Percentiles rank a stretch among this genome's conserved stretches.
These are phyloP conservation scores for Laetiporus sulphureus DNA, from an alignment of 1,284 basidiomycete genomes.

Conservation along the genomic window DNA sequence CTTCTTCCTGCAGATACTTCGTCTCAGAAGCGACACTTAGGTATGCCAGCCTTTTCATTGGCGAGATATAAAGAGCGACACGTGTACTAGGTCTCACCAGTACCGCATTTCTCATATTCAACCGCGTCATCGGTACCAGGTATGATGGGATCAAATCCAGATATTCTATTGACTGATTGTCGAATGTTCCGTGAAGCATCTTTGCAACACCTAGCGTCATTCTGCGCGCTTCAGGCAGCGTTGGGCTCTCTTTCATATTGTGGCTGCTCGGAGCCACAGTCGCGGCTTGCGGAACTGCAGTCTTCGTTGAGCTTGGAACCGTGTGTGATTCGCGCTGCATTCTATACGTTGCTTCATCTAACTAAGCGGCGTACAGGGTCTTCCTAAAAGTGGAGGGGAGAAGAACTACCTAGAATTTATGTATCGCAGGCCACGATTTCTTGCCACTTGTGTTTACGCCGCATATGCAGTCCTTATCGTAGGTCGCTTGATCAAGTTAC, in stretches of 20 bases:
- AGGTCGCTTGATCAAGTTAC: conserved; percentile 16
- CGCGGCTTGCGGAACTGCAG: conserved; percentile 57
- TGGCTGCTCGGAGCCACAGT: conserved; percentile 65
- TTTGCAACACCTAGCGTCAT: conserved; percentile 71
- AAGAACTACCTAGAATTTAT: conserved; percentile 74
- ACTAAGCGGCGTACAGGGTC: conserved; percentile 35
- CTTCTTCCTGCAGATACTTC: not conserved
- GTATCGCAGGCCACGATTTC: conserved; percentile 54
- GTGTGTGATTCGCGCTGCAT: conserved; percentile 24
- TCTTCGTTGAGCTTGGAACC: conserved; percentile 70
- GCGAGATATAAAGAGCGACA: not conserved
- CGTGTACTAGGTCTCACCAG: conserved; percentile 42
- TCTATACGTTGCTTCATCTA: not conserved
- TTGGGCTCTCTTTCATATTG: conserved; percentile 57
- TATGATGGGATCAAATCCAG: conserved; percentile 21
- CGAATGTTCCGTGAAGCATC: conserved; percentile 38
- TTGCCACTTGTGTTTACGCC: conserved; percentile 55
- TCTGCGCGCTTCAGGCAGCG: conserved; percentile 55
- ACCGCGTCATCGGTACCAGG: conserved; percentile 75
- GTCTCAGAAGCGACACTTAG: not conserved
- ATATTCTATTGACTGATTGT: conserved; percentile 9
- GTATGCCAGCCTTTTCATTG: not conserved
- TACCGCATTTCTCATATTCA: conserved; percentile 67
- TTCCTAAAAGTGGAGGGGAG: conserved; percentile 69
- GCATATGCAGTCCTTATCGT: conserved; percentile 57